Conservation (phyloP, 495 filamentous ascomycete species). For the Hapsidospora chrysogenum region DNA sequence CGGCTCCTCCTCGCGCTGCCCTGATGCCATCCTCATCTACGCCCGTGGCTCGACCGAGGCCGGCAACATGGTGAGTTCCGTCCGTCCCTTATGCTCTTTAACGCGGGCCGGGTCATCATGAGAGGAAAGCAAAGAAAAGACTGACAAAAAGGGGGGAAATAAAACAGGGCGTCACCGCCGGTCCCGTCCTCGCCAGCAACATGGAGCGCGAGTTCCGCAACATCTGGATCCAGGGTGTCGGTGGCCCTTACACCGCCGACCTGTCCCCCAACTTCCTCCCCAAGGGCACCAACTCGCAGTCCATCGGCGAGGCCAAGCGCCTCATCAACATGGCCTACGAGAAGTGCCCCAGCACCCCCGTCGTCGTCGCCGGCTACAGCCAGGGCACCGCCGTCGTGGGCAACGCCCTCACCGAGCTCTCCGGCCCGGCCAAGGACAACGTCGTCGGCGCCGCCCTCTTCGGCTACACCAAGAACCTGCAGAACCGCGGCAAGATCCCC, state of each 20-base stretch:
- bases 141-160: no score
- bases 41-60: slow-evolving; percentile 23
- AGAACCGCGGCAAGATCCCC: slow-evolving; percentile 10
- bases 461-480: slow-evolving; percentile 23
- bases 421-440: not conserved
- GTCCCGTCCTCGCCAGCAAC: not conserved
- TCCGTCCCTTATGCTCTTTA: no score
- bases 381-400: slow-evolving; percentile 26
- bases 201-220: not conserved
- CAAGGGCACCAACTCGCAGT: not conserved
- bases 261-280: slow-evolving; percentile 4
- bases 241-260: not conserved
- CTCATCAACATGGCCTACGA: not conserved
- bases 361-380: slow-evolving; percentile 8
- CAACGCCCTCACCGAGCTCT: not conserved
- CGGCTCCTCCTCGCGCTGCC: slow-evolving; percentile 7
- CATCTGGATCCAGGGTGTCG: slow-evolving; percentile 1
- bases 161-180: slow-evolving; percentile 9
- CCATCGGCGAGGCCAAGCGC: slow-evolving; percentile 1
- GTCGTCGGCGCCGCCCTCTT: slow-evolving; percentile 18
- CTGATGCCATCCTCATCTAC: slow-evolving; percentile 17
- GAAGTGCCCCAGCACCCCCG: slow-evolving; percentile 1
- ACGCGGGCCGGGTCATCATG: no score
- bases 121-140: no score
- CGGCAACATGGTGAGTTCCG: slow-evolving; percentile 31